phyloP scores from a whole-genome alignment of 2,329 filamentous ascomycete species.

The Botryotinia convoluta region DNA sequence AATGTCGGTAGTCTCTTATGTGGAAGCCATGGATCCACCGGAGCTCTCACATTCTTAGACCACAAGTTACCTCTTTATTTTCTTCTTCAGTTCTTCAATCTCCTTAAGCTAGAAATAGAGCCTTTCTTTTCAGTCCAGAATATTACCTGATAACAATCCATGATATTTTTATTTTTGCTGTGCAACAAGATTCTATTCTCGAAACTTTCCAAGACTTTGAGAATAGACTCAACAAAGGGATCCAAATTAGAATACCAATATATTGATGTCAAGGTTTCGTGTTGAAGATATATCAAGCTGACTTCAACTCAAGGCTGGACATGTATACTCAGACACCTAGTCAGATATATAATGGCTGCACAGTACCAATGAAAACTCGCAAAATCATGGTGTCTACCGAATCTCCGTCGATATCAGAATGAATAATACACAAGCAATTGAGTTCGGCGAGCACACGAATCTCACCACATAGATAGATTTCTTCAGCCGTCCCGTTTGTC shows the following conservation, averaged over 20 bases:
- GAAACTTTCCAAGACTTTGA: not conserved
- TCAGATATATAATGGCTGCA: not conserved
- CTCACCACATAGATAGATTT: not conserved
- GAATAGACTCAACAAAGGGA: not conserved
- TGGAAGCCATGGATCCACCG: not conserved
- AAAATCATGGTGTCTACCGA: too few species aligned
- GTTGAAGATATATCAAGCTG: not conserved
- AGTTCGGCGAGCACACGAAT: not conserved
- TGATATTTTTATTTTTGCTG: not conserved
- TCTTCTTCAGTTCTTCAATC: not conserved
- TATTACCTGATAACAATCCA: not conserved
- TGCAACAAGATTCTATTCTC: not conserved
- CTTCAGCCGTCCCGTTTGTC: not conserved
- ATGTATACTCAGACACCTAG: not conserved
- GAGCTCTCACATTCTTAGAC: not conserved
- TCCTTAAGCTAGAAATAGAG: not conserved
- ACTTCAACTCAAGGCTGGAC: not conserved
- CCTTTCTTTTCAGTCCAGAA: too few species aligned
- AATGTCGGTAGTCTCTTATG: not conserved
- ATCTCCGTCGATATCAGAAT: not conserved
- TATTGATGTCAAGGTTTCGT: not conserved
- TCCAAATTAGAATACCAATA: not conserved
- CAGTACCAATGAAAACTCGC: fast-evolving
- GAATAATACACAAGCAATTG: not conserved
- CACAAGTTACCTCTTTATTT: not conserved